A percentile compares a stretch with the other conserved stretches of the same genome.
Conservation (phyloP, 345 rosid species). For the Viola odorata region DNA sequence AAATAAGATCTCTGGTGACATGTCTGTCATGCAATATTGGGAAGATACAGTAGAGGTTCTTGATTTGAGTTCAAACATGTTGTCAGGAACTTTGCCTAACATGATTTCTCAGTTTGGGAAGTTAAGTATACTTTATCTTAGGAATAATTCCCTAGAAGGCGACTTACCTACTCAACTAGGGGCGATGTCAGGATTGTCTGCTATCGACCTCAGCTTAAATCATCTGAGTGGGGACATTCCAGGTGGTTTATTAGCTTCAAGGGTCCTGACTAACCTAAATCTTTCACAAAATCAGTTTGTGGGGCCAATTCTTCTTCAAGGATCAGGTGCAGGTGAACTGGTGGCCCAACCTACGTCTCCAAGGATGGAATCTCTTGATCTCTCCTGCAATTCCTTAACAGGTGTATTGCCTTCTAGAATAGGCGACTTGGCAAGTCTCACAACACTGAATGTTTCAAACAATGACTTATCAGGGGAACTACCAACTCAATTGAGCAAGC, state of each 20-base stretch:
- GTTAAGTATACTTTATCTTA: slow-evolving; percentile 47
- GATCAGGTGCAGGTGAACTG: slow-evolving; percentile 53
- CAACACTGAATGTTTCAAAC: slow-evolving; percentile 57
- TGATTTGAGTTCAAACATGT: slow-evolving; percentile 79
- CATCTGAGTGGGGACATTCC: slow-evolving; percentile 62
- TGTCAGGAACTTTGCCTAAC: slow-evolving; percentile 69
- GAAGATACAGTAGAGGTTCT: slow-evolving; percentile 55
- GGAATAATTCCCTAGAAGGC: slow-evolving; percentile 64
- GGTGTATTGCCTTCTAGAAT: slow-evolving; percentile 61
- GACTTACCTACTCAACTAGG: slow-evolving; percentile 53
- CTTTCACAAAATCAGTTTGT: slow-evolving; percentile 68
- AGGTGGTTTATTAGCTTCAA: slow-evolving; percentile 47
- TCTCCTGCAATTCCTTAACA: slow-evolving; percentile 62
- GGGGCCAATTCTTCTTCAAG: slow-evolving; percentile 62
- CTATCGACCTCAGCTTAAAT: slow-evolving; percentile 75
- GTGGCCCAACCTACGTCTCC: slow-evolving; percentile 38
- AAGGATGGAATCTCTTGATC: slow-evolving; percentile 79
- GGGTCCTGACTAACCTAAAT: slow-evolving; percentile 54
- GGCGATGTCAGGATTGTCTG: slow-evolving; percentile 38
- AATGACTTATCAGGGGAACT: slow-evolving; percentile 63
- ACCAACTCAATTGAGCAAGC: slow-evolving; percentile 70
- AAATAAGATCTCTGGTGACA: slow-evolving; percentile 58
- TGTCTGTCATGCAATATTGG: slow-evolving; percentile 60
- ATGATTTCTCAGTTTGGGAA: slow-evolving; percentile 46
- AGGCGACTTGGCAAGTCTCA: slow-evolving; percentile 53